Percentiles rank a stretch among this genome's conserved stretches.
phyloP scores from a whole-genome alignment of 176 grass and related monocot genomes.

The Panicum miliaceum region DNA sequence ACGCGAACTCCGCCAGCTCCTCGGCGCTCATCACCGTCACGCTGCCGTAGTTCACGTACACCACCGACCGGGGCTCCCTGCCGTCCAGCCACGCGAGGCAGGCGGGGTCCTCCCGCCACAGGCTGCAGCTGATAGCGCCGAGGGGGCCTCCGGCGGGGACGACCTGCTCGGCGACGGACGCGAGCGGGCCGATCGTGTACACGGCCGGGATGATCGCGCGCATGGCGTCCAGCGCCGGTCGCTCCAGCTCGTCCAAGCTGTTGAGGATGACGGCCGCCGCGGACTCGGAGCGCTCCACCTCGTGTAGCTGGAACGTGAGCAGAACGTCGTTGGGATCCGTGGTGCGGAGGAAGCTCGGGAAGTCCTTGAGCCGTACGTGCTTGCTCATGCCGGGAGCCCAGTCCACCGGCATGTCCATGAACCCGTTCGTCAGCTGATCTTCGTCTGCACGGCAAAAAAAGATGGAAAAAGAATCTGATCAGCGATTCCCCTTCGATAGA shows the following conservation, averaged over 20 bases:
- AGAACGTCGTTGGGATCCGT: slow-evolving; percentile 40
- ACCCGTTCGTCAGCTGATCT: slow-evolving; percentile 46
- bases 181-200: slow-evolving; percentile 51
- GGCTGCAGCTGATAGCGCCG: not conserved
- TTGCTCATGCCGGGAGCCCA: slow-evolving; percentile 36
- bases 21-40: slow-evolving; percentile 11
- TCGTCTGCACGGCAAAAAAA: slow-evolving; percentile 3
- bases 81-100: slow-evolving; percentile 47
- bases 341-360: slow-evolving; percentile 41
- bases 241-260: slow-evolving; percentile 54
- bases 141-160: not conserved
- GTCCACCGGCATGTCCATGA: slow-evolving; percentile 23
- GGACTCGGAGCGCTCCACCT: slow-evolving; percentile 23
- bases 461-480: not conserved
- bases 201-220: slow-evolving; percentile 35
- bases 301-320: slow-evolving; percentile 4
- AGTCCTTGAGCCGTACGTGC: slow-evolving; percentile 41
- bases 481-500: not conserved
- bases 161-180: not conserved
- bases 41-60: slow-evolving; percentile 58
- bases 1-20: slow-evolving; percentile 74
- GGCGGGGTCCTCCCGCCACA: slow-evolving; percentile 25
- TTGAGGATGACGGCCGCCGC: slow-evolving; percentile 47
- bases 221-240: slow-evolving; percentile 41
- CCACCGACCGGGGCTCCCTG: slow-evolving; percentile 30